Evolutionary conservation across 352 stramenopile genomes (phyloP).

Genomic region (Globisporangium heterothallicum): DNA sequence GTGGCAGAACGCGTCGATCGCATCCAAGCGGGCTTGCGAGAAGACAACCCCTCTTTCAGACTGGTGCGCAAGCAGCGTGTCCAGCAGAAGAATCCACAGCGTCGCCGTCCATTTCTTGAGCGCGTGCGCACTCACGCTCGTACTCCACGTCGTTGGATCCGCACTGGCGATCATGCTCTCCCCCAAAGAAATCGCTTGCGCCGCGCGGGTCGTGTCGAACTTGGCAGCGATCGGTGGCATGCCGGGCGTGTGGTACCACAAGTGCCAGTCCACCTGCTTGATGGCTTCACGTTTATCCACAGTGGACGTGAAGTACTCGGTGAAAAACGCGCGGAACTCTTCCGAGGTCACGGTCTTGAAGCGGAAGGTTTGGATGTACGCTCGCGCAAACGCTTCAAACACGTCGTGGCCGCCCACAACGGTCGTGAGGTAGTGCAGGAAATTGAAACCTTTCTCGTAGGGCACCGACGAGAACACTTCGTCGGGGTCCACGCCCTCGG

Average conservation of each 20-base stretch:
- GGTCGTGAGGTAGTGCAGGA: conserved; percentile 74
- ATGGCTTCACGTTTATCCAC: conserved; percentile 30
- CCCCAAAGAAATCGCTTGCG: conserved; percentile 33
- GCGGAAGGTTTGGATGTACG: conserved; percentile 89
- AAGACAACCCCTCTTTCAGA: conserved; percentile 4
- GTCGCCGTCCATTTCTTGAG: conserved; percentile 34
- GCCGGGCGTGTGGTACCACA: conserved; percentile 87
- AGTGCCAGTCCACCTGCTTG: conserved; percentile 88
- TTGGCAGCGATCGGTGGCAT: conserved; percentile 82
- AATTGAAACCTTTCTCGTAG: conserved; percentile 94
- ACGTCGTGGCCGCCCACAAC: conserved; percentile 34
- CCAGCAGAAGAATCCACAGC: conserved; percentile 53
- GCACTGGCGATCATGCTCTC: conserved; percentile 28
- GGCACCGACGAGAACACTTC: conserved; percentile 93
- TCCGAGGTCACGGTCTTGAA: conserved; percentile 84
- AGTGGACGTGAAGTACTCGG: conserved; percentile 60
- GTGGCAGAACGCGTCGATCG: conserved; percentile 50
- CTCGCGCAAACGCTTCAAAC: conserved; percentile 86
- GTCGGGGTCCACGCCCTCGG: conserved; percentile 92
- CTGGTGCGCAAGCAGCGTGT: conserved; percentile 34
- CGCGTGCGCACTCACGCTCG: neutral
- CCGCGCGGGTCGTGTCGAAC: conserved; percentile 85
- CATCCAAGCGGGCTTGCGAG: conserved; percentile 34
- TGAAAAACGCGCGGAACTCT: conserved; percentile 72
- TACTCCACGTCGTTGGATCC: conserved; percentile 24